Base-by-base conservation (phyloP, 805 yeast genomes). In the Debaryomyces tyrocola region DNA sequence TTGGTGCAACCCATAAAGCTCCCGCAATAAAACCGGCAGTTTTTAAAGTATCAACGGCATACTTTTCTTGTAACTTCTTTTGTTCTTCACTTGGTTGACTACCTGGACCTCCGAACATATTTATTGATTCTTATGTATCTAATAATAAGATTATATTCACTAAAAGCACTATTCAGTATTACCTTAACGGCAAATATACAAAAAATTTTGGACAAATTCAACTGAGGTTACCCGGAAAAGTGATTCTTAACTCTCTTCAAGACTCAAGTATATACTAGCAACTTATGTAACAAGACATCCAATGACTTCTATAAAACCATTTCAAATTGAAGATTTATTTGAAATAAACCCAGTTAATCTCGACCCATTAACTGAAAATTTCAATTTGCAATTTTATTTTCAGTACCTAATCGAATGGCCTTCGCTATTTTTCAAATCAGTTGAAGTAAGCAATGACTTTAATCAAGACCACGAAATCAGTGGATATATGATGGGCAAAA, bases 401-500 rank as follows among this genome's bases (percentile, higher is more conserved):
- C 89, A 89, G 55, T 94, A 94, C 58, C 71, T 94, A 45, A 76
- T 83, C 7, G 75, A 80, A 43, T 91, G 97, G 97, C 98, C 99
- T 6, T 77, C 90, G 29, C 70, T 94, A 39, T 86, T 90, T 66
- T 92, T 90, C 78, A 86, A 90, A 61, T 80, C 91, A 9, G 70
- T 69, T 2, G 84, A 79, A 51, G 58, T 70, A 11, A 43, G 51
- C 20, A 36, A 46, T 33, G 52, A 43, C 24, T 49, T 48, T 35
- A 54, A 47, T 21, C 55, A 53, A 48, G 41, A 37, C 3, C 27
- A 47, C 34, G 66, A 62, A 40, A 68, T 73, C 24, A 73, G 87
- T 29, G 92, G 91, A 0, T 86, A 87, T 61, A 85, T 94, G 96
- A 82, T 94, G 82, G 98, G 95, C n/a, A 94, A 94, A 64, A 84